Evolutionary conservation across 257 asterid species (phyloP).

Genomic region (Craterostigma plantagineum): DNA sequence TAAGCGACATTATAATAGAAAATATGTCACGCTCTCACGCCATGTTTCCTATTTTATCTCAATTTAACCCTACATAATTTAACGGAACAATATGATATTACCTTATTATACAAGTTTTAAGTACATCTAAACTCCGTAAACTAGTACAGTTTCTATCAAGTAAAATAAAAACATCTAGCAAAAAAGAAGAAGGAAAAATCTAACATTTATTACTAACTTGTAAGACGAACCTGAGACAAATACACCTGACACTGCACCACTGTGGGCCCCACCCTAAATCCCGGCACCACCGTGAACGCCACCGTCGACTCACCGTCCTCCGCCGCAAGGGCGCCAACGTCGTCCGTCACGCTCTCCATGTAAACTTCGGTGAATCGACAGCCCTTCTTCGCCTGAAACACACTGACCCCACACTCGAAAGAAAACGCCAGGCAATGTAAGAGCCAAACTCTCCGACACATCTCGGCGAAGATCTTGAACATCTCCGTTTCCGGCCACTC

Average conservation of each 20-base stretch:
- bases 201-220: conserved; percentile 6
- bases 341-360: conserved; percentile 75
- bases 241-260: conserved; percentile 95
- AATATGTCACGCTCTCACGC: too few relatives aligned
- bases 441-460: conserved; percentile 88
- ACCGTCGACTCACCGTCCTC: conserved; percentile 34
- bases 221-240: conserved; percentile 20
- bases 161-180: too few relatives aligned
- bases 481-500: conserved; percentile 78
- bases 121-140: too few relatives aligned
- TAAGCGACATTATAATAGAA: too few relatives aligned
- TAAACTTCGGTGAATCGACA: conserved; percentile 58
- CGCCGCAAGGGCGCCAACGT: conserved; percentile 28
- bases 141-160: too few relatives aligned
- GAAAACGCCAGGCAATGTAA: conserved; percentile 57
- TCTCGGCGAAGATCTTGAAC: conserved; percentile 66
- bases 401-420: conserved; percentile 31
- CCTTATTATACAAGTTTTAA: too few relatives aligned
- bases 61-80: too few relatives aligned
- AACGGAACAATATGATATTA: too few relatives aligned
- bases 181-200: not conserved
- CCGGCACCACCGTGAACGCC: conserved; percentile 91
- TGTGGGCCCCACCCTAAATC: conserved; percentile 54
- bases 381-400: conserved; percentile 35
- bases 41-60: too few relatives aligned